Evolutionary conservation across 148 eudicot species (phyloP), one percentile per base, ranked within the genome.

Genomic region (Polygonum maritimum): DNA sequence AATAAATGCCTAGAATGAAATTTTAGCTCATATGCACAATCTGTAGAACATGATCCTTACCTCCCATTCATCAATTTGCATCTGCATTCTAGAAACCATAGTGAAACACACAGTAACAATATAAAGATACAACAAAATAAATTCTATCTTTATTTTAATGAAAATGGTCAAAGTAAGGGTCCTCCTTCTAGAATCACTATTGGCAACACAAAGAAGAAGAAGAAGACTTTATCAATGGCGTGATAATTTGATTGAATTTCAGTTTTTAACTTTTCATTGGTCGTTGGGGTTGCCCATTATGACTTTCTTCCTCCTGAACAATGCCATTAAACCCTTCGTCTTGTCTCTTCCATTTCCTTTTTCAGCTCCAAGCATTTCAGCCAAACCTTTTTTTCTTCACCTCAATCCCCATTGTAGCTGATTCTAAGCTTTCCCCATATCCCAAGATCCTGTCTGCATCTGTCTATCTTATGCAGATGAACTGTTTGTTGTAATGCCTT

Each of bases 181-280:
- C 69, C 71, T 67, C 71, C 71, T 35, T 67, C 71, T 67, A 67
- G 71, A 67, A 67, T 60, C 69, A 60, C 41, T 44, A 65, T 36
- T 67, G 36, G 44, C 71, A 35, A 38, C 71, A 5, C 26, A 33
- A 18, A 33, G 69, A 15, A 1, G 71, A 65, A 35, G 44, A 67
- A 35, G 19, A 16, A 67, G 71, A 67, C 71, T 67, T 67, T 19
- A 36, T 22, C 15, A 35, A 31, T 31, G 3, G 39, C 16, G 12
- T 63, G 21, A 67, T 67, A n/a, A 14, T 38, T 67, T 4, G 11
- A 36, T 67, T 15, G 71, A 67, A 36, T 67, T 62, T 16, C 13
- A 65, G 41, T 14, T 65, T 67, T 35, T 35, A 7, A 31, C 16
- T 54, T 54, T 5, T 0, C 5, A 51, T 51, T 51, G 57, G 19